Base-by-base conservation (phyloP, 2,329 filamentous ascomycete species). In the Neocucurbitaria cava region DNA sequence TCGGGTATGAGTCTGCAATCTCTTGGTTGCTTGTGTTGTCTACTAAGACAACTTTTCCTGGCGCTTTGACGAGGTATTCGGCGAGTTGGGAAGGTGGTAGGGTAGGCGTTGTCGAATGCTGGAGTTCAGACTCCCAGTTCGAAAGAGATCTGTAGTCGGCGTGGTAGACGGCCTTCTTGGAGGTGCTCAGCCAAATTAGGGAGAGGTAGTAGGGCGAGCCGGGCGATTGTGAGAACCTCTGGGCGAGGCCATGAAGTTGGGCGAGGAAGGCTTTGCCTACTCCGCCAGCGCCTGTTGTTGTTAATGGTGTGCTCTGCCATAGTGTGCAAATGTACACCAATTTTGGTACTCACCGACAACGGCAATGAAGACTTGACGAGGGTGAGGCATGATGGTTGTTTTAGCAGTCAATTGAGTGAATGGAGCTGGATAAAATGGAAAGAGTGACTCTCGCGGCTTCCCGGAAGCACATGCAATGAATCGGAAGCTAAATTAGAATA, bases 1-100 rank as follows among this genome's bases (percentile, higher is more conserved):
- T 76, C 1, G 95, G 93, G 77, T 99, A 99, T 26, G 85, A 79
- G 57, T 90, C 85, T 44, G 94, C 95, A 26, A 99, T 84, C 61
- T 90, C 88, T 68, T 94, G 89, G 65, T 91, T 93, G 78, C 91
- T 96, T 47, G 95, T 99, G 81, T 98, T 98, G 83, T 99, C 95
- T 62, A 99, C 88, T 26, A 99, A 82, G 40, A 99, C 83, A 39
- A 89, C 87, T 73, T 90, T 91, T 56, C 87, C 86, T 2, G 92
- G 92, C 1, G 92, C 90, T 39, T 85, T 84, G 54, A 87, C 85
- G 41, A 99, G 88, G 77, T 91, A 96, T 30, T 89, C 86, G 62
- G 89, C 85, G 35, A 96, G 84, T 68, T 94, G 84, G 39, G 89
- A 76, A 41, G 92, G 82, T 33, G 85, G 79, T 17, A 91, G 84